Evolutionary conservation across 2,329 filamentous ascomycete species (phyloP), one percentile per base, ranked within the genome.

Genomic region (Phialophora verrucosa): DNA sequence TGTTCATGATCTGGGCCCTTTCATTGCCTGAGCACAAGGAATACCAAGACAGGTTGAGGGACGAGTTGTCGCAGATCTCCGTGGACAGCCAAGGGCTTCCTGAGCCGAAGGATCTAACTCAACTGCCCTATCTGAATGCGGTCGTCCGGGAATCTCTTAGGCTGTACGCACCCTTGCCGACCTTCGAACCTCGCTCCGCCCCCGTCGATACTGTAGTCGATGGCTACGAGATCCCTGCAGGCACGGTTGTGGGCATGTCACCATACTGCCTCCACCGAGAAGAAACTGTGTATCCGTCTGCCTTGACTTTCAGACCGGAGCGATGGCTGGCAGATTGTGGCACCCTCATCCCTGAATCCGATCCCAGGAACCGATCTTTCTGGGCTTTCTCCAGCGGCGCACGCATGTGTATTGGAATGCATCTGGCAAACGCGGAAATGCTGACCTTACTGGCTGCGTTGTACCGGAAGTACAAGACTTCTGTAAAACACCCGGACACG

Each of bases 391-490:
- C 78, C 1, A 78, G 77, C 58, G 78, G 78, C 47, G 77, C 74
- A 17, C 71, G 78, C n/a, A 79, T 80, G 77, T 80, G 76, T 63
- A 77, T 80, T 69, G 78, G 79, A 0, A 70, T 78, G 68, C 76
- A 78, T 71, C 73, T 84, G 8, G 83, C 83, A 1, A 82, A 83
- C 77, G 80, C 81, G 12, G 82, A 84, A 70, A 83, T 84, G 81
- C 81, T 79, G 0, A 81, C 80, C 1, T 71, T 84, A 7, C 71
- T 81, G 0, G 77, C 81, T 3, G 78, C 80, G 1, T 68, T 84
- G 4, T 83, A 84, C 71, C 73, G 79, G 58, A 74, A 71, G 31
- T 84, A 83, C 69, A 74, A 56, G 2, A 83, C 81, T 1, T 69
- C 64, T 23, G 70, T 77, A 47, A 57, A 59, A 71, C 65, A 69